Evolutionary conservation across 441 rosid genomes (phyloP), one percentile per base, ranked within the genome.

Genomic region (Gossypium davidsonii): DNA sequence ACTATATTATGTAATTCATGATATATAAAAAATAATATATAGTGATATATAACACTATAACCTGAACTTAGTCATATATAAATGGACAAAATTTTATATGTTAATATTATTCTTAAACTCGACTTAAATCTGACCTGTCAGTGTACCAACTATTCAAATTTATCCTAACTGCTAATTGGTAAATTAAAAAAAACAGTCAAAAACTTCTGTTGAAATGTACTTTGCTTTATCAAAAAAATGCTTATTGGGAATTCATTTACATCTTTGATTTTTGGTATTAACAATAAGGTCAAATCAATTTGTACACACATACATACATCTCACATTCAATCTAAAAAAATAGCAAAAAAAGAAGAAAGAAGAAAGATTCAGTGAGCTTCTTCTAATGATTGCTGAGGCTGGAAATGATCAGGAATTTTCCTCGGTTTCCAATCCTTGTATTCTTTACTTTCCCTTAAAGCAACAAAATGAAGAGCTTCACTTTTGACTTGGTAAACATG

Each of bases 401-500:
- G 76, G 7, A 81, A 85, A 69, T 88, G 84, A 67, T 92, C 95
- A 12, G 66, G 75, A 74, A 95, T 87, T 80, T 96, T 87, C 76
- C 61, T 18, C n/a, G 97, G 91, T 78, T 76, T 90, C 99, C 98
- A 91, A 14, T 85, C 81, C 2, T 87, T 84, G 34, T 85, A 93
- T 81, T 89, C 97, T 81, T 81, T 90, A 15, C 28, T 75, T 42
- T 83, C 91, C 78, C 98, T 84, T 18, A 92, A 79, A 59, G 97
- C 98, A 77, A 83, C 85, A 49, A 92, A 91, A 78, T 92, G 99
- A 62, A 95, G 97, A 37, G 98, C 98, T 31, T 90, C 97, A 31
- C 97, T 93, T 57, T 77, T 83, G 23, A 89, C 90, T 82, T 90
- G 98, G 83, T 95, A 95, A 15, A 95, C 72, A 67, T 91, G 94